Conservation (phyloP, 371 early-diverging fungal species). For the Syncephalastrum monosporum region DNA sequence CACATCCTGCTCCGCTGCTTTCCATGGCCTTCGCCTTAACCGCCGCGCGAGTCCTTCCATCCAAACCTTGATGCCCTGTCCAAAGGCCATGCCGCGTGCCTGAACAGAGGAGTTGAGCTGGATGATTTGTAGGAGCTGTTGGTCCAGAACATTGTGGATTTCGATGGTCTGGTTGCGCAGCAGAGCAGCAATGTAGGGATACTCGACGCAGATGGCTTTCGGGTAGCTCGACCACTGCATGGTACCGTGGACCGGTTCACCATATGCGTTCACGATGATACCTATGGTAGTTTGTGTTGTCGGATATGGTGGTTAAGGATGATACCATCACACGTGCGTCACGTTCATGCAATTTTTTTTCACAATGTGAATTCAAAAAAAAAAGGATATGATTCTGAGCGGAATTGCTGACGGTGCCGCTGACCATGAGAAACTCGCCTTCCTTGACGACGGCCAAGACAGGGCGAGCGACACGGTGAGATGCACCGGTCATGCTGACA, state of each 20-base stretch:
- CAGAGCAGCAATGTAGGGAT: slow-evolving; percentile 74
- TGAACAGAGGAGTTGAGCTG: slow-evolving; percentile 47
- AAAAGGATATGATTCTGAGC: slow-evolving; percentile 41
- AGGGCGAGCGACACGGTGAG: slow-evolving; percentile 47
- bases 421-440: slow-evolving; percentile 75
- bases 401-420: slow-evolving; percentile 41
- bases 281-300: slow-evolving; percentile 57
- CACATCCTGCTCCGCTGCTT: slow-evolving; percentile 36
- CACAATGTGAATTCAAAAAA: slow-evolving; percentile 18
- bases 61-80: slow-evolving; percentile 52
- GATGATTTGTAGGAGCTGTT: slow-evolving; percentile 61
- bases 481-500: no score
- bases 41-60: slow-evolving; percentile 37
- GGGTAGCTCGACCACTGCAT: slow-evolving; percentile 77
- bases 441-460: slow-evolving; percentile 59
- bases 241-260: slow-evolving; percentile 79
- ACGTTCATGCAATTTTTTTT: slow-evolving; percentile 2
- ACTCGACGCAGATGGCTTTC: slow-evolving; percentile 68
- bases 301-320: slow-evolving; percentile 10
- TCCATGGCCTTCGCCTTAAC: slow-evolving; percentile 37
- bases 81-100: slow-evolving; percentile 49
- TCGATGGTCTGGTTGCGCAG: slow-evolving; percentile 68
- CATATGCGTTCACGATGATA: slow-evolving; percentile 66
- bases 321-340: slow-evolving; percentile 2
- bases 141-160: slow-evolving; percentile 76